Conservation (phyloP, 2,329 filamentous ascomycete species). For the Aspergillus unguis region DNA sequence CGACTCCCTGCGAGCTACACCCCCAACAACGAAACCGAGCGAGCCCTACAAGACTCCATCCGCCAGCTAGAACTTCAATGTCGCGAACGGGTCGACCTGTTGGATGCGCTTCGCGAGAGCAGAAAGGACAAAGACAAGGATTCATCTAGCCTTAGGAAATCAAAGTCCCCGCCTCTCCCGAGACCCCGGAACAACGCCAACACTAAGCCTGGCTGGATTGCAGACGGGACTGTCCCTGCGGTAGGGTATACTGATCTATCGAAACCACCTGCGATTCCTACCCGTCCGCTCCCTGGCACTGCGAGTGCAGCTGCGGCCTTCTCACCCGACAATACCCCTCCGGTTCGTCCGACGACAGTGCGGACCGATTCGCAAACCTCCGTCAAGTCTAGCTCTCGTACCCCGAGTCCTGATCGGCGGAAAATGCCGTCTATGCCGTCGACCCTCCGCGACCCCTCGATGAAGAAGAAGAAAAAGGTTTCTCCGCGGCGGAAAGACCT, state of each 20-base stretch:
- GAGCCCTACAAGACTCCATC: constrained; percentile 74
- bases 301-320: constrained; percentile 13
- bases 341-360: constrained; percentile 18
- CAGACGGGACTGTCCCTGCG: constrained; percentile 75
- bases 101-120: constrained; percentile 73
- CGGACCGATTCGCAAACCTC: constrained; percentile 30
- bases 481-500: constrained; percentile 38
- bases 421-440: constrained; percentile 53
- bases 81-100: constrained; percentile 84
- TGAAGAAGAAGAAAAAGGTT: constrained; percentile 47
- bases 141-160: constrained; percentile 15
- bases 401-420: constrained; percentile 59
- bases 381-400: constrained; percentile 49
- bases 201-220: constrained; percentile 61
- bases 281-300: constrained; percentile 26
- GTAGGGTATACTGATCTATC: constrained; percentile 77
- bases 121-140: constrained; percentile 44
- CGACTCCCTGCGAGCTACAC: constrained; percentile 66
- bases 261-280: constrained; percentile 62
- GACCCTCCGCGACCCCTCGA: constrained; percentile 50
- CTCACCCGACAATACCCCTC: constrained; percentile 19
- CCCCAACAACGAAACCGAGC: constrained; percentile 77
- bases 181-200: constrained; percentile 4
- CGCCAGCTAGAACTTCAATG: constrained; percentile 83
- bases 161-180: constrained; percentile 19